Percentiles rank a stretch among this genome's conserved stretches.
Conservation (phyloP, 1,284 basidiomycete species). For the Fomitopsis betulina region DNA sequence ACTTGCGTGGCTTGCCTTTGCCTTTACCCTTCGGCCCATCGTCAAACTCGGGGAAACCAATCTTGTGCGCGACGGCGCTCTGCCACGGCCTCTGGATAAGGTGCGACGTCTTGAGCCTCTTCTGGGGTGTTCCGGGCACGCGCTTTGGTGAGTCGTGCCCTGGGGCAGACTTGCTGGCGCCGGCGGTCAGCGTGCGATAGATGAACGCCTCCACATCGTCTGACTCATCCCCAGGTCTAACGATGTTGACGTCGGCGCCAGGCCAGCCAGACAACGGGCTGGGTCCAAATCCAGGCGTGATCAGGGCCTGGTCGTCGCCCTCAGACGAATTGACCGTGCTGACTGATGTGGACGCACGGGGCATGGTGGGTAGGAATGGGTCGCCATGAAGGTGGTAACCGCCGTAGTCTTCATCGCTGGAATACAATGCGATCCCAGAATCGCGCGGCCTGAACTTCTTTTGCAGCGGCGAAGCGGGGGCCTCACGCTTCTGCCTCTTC, state of each 20-base stretch:
- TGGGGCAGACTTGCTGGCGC: constrained; percentile 42
- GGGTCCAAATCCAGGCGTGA: constrained; percentile 61
- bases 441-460: constrained; percentile 71
- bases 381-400: constrained; percentile 11
- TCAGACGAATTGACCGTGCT: constrained; percentile 53
- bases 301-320: constrained; percentile 50
- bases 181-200: constrained; percentile 58
- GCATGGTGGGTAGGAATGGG: constrained; percentile 35
- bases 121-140: constrained; percentile 75
- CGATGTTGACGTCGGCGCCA: constrained; percentile 32
- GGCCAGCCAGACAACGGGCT: constrained; percentile 62
- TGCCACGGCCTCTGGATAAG: constrained; percentile 68
- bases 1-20: constrained; percentile 62
- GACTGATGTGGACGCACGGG: constrained; percentile 53
- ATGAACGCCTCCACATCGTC: constrained; percentile 60
- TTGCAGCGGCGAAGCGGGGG: constrained; percentile 35
- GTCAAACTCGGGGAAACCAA: constrained; percentile 53
- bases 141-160: constrained; percentile 49
- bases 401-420: constrained; percentile 45
- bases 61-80: constrained; percentile 67
- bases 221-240: constrained; percentile 35
- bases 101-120: constrained; percentile 59
- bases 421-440: constrained; percentile 57
- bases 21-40: constrained; percentile 18
- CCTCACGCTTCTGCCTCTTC: constrained; percentile 33